Percentiles rank a stretch among this genome's conserved stretches.
These are phyloP conservation scores for Tagetes erecta DNA, from an alignment of 129 eudicot species.

Conservation along the genomic window DNA sequence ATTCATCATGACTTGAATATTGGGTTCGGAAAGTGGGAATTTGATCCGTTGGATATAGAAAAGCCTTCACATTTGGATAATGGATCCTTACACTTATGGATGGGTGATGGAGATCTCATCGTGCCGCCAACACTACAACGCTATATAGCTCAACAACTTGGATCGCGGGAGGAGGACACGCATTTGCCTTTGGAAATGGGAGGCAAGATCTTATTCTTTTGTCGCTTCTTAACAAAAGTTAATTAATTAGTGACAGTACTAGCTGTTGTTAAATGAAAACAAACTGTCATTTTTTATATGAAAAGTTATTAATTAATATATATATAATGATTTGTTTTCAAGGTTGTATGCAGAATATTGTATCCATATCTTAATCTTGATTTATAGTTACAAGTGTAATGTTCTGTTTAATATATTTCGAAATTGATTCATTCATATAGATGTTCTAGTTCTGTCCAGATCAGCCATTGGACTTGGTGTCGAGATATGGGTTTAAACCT, in stretches of 20 bases:
- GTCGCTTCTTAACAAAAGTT: slow-evolving; percentile 28
- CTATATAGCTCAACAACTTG: slow-evolving; percentile 47
- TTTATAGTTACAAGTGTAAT: no score
- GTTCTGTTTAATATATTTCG: neutral
- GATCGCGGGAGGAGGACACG: slow-evolving; percentile 57
- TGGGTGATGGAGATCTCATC: slow-evolving; percentile 59
- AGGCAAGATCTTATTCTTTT: slow-evolving; percentile 42
- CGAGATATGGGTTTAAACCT: no score
- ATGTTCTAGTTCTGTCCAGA: no score
- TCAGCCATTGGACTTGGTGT: no score
- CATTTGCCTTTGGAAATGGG: slow-evolving; percentile 47
- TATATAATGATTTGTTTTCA: neutral
- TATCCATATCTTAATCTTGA: neutral
- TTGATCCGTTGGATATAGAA: slow-evolving; percentile 61
- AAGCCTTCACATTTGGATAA: slow-evolving; percentile 47
- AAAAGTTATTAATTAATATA: neutral
- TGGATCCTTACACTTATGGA: slow-evolving; percentile 67
- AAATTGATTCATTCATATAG: no score
- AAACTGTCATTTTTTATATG: neutral
- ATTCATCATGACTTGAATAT: slow-evolving; percentile 61
- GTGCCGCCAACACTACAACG: slow-evolving; percentile 61
- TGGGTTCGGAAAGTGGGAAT: slow-evolving; percentile 79
- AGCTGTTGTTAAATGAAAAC: neutral
- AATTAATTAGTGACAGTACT: neutral
- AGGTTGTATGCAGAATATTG: neutral